Evolutionary conservation across 2,329 filamentous ascomycete genomes (phyloP), one percentile per base, ranked within the genome.

Genomic region (Exophiala xenobiotica): DNA sequence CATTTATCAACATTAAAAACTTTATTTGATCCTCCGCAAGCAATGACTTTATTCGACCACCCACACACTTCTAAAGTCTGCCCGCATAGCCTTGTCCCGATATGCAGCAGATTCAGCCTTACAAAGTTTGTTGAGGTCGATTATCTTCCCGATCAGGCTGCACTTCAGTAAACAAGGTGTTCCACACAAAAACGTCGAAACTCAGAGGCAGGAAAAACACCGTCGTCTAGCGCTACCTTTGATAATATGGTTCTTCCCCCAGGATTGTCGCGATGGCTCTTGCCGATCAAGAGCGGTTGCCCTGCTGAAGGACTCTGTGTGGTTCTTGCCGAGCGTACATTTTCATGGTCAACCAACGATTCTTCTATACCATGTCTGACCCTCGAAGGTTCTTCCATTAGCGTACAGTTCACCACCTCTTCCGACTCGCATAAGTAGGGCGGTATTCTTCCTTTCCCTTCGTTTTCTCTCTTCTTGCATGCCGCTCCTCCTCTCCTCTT

Each of bases 231-330:
- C n/a, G 6, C 19, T 27, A 19, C 20, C 14, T 11, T 26, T 42
- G 24, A 26, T 43, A 18, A 6, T 7, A 27, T 31, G 29, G 14
- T 19, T 6, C 19, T 20, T 40, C 19, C 22, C 16, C 14, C 8
- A 18, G 14, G 44, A 43, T 19, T 29, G 22, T 18, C 16, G 35
- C 18, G 18, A 44, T 47, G 31, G 45, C 45, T 49, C 49, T 47
- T 52, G 49, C 44, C 46, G 39, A 49, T 46, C 31, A 33, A 19
- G 47, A 35, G 46, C 31, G 31, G 41, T 27, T 49, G 46, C 29
- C 41, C 22, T 38, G 49, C 20, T 40, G 16, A 31, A 24, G 12
- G 14, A 12, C 7, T 23, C 29, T 37, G 43, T 33, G 24, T 53
- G 45, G 53, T 16, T 39, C 53, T 42, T 56, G 27, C 53, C 46